phyloP scores from a whole-genome alignment of 129 eudicot species.

The Cynara cardunculus region DNA sequence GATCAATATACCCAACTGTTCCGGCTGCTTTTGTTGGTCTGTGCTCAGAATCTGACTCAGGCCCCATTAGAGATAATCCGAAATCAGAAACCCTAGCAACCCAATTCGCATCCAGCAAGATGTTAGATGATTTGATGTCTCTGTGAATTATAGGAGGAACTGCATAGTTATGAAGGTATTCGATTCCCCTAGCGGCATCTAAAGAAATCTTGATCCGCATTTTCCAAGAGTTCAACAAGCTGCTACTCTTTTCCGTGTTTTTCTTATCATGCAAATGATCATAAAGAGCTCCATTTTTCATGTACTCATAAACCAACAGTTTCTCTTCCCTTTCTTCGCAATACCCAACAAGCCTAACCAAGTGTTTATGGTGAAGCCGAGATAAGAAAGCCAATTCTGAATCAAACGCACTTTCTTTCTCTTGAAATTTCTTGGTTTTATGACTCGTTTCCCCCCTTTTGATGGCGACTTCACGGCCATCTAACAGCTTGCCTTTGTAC shows the following conservation, averaged over 20 bases:
- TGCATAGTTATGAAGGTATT: constrained; percentile 90
- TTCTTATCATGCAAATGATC: constrained; percentile 86
- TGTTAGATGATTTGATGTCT: constrained; percentile 95
- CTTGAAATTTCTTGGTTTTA: constrained; percentile 73
- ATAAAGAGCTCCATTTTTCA: constrained; percentile 91
- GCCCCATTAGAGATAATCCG: constrained; percentile 80
- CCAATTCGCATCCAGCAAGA: constrained; percentile 78
- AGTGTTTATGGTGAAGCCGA: constrained; percentile 86
- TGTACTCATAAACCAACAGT: constrained; percentile 81
- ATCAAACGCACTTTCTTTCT: constrained; percentile 89
- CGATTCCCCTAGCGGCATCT: constrained; percentile 94
- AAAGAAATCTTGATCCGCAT: constrained; percentile 77
- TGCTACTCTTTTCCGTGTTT: constrained; percentile 49
- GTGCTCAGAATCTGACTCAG: constrained; percentile 52
- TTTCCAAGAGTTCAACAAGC: constrained; percentile 83
- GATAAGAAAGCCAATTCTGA: constrained; percentile 94
- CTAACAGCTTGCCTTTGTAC: constrained; percentile 76
- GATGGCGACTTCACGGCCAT: constrained; percentile 94
- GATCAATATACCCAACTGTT: constrained; percentile 93
- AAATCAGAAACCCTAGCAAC: constrained; percentile 94
- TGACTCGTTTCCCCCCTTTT: constrained; percentile 76
- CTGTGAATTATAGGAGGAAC: constrained; percentile 95
- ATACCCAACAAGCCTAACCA: constrained; percentile 89
- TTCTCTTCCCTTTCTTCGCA: constrained; percentile 93
- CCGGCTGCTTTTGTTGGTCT: constrained; percentile 86